Percentiles rank a stretch among this genome's conserved stretches.
Conservation (phyloP, 108 stramenopile species). For the Seminavis robusta region DNA sequence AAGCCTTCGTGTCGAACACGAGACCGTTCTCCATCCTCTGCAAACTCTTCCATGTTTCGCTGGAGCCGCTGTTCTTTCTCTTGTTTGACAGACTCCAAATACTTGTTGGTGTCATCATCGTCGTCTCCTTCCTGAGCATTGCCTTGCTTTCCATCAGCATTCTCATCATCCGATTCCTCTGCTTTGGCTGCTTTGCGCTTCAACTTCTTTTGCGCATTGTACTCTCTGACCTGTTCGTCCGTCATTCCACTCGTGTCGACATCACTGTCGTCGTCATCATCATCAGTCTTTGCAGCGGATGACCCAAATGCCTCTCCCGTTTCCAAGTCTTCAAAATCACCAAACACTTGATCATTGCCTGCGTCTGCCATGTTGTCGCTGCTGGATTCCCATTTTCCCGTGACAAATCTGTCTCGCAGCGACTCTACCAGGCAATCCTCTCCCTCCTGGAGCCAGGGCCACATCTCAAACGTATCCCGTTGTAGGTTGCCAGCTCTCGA, state of each 20-base stretch:
- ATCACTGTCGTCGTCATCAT: constrained; percentile 46
- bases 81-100: constrained; percentile 71
- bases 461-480: constrained; percentile 39
- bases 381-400: constrained; percentile 87
- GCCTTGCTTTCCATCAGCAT: constrained; percentile 82
- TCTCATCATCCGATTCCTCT: constrained; percentile 76
- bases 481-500: too few relatives aligned
- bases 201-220: constrained; percentile 73
- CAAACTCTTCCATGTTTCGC: constrained; percentile 90
- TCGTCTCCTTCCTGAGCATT: constrained; percentile 44
- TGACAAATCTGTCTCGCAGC: constrained; percentile 91
- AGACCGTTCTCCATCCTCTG: constrained; percentile 75
- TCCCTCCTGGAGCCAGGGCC: constrained; percentile 73
- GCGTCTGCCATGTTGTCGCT: constrained; percentile 24
- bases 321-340: constrained; percentile 94
- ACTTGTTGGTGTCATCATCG: constrained; percentile 77
- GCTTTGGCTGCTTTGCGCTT: too few relatives aligned
- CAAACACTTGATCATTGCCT: constrained; percentile 60
- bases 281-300: constrained; percentile 32
- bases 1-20: constrained; percentile 87
- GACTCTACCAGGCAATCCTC: constrained; percentile 75
- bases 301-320: constrained; percentile 73
- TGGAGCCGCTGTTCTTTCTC: constrained; percentile 77
- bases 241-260: constrained; percentile 63
- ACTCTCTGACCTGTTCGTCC: constrained; percentile 81